phyloP scores from a whole-genome alignment of 2,329 filamentous ascomycete genomes.

The Penicillium expansum region DNA sequence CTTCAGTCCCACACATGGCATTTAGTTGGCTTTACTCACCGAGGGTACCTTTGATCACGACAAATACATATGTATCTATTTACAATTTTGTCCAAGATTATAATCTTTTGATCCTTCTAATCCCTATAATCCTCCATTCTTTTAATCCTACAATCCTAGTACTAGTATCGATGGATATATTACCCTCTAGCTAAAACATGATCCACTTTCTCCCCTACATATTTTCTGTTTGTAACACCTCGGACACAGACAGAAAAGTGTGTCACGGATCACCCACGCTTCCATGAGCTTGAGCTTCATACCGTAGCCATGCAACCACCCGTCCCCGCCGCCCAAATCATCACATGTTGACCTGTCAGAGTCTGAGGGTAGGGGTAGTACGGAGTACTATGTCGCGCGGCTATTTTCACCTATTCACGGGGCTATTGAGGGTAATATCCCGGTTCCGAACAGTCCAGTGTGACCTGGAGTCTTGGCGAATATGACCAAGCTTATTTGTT shows the following conservation, averaged over 20 bases:
- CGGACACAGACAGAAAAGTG: conserved; percentile 11
- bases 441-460: conserved; percentile 1
- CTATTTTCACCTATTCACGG: conserved; percentile 4
- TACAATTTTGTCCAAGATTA: neutral
- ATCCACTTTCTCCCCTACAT: conserved; percentile 5
- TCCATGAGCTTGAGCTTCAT: conserved; percentile 16
- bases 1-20: neutral
- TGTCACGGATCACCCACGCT: conserved; percentile 5
- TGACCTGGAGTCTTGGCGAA: conserved; percentile 4
- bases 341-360: conserved; percentile 10
- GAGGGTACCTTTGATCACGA: neutral
- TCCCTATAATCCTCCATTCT: too few species aligned
- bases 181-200: conserved; percentile 1
- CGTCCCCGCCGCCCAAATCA: conserved; percentile 17
- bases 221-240: conserved; percentile 13
- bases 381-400: neutral
- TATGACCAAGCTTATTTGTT: neutral
- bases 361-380: neutral
- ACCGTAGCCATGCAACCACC: conserved; percentile 14
- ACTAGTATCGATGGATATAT: neutral
- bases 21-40: neutral
- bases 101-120: neutral
- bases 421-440: neutral
- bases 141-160: too few species aligned
- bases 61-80: neutral